Evolutionary conservation across 176 grass and related monocot genomes (phyloP), one percentile per base, ranked within the genome.

Genomic region (Bothriochloa decipiens): DNA sequence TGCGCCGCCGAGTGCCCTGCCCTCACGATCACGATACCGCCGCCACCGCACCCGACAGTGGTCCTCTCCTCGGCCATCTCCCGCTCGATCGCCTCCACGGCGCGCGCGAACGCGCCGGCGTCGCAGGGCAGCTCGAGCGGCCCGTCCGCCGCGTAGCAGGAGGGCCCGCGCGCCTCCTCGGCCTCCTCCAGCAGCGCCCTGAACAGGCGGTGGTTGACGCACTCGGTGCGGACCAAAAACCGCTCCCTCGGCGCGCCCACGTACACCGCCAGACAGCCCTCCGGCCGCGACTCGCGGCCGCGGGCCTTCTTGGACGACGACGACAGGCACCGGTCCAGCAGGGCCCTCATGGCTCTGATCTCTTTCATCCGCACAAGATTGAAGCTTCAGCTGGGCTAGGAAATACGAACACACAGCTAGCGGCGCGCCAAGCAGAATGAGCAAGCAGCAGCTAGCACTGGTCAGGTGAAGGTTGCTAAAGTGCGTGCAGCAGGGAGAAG

Each of bases 121-220:
- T 86, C 57, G 55, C 86, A 90, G 1, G 83, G 91, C 41, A 93
- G 86, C 88, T 88, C 75, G 63, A 93, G 68, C 8, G 91, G 91
- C 3, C 91, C 83, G 15, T 68, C 82, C 1, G 27, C 40, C 3
- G 79, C 32, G 35, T 85, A 87, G 37, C 85, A 60, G 80, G 83
- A 84, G n/a, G 72, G 41, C 16, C 77, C 77, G 17, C 26, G 41
- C 27, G 15, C 86, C 82, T 74, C 80, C 86, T 88, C 86, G 10
- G 86, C 88, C 68, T 93, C 79, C 60, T 93, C 91, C 81, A 93
- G 75, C 76, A 93, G 70, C 36, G 27, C 49, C 68, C 43, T 80
- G 86, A 93, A 93, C 74, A 90, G 83, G 8, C 83, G 85, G 91
- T 93, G 86, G 79, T 85, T 86, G 35, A 93, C 39, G 74, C 82